Evolutionary conservation across 352 stramenopile genomes (phyloP).

Genomic region (Phytopythium aichiense): DNA sequence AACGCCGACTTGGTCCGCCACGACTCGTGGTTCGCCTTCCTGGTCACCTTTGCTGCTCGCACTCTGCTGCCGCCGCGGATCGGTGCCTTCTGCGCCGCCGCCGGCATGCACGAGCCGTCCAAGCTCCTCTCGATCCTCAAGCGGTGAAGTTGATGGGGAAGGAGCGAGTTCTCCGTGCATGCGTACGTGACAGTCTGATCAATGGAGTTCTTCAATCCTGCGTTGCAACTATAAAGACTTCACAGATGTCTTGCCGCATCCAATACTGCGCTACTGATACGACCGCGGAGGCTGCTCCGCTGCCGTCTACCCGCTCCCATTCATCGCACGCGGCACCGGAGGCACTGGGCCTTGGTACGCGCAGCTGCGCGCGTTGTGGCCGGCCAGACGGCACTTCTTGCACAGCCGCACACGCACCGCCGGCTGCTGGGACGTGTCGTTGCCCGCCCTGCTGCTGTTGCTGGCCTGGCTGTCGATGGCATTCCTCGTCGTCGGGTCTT

Average conservation of each 20-base stretch:
- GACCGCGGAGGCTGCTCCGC: not conserved
- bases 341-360: constrained; percentile 11
- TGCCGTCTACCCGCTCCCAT: not conserved
- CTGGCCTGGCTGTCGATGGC: not conserved
- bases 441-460: not conserved
- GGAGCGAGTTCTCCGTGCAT: not conserved
- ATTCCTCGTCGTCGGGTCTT: not conserved
- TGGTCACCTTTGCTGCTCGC: constrained; percentile 22
- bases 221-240: not conserved
- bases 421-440: constrained; percentile 8
- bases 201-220: not conserved
- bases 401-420: constrained; percentile 30
- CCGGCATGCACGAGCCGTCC: constrained; percentile 30
- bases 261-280: not conserved
- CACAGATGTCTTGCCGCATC: not conserved
- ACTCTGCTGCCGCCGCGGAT: constrained; percentile 27
- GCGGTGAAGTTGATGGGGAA: constrained; percentile 15
- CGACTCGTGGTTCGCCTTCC: constrained; percentile 44
- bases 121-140: constrained; percentile 34
- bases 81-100: constrained; percentile 18
- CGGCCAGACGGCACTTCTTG: constrained; percentile 36
- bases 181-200: not conserved
- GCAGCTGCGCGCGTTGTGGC: constrained; percentile 55
- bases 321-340: not conserved
- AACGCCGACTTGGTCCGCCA: constrained; percentile 46